phyloP scores from a whole-genome alignment of 2,329 filamentous ascomycete species.

The Penicillium sclerotiorum region DNA sequence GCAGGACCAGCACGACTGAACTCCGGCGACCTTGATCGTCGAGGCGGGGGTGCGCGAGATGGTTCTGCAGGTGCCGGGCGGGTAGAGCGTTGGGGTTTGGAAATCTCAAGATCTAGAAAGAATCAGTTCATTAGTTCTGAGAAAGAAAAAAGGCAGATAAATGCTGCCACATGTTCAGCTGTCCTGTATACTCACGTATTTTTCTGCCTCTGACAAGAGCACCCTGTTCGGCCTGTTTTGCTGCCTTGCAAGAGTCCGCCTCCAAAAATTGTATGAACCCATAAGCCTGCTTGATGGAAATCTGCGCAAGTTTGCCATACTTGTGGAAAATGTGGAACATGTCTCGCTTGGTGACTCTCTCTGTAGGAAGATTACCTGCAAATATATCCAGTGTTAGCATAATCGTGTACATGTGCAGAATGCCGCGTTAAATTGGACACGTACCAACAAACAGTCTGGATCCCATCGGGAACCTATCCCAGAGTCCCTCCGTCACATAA shows the following conservation, averaged over 20 bases:
- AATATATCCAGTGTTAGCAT: slow-evolving; percentile 16
- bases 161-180: neutral
- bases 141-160: too few species aligned
- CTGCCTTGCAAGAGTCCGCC: slow-evolving; percentile 70
- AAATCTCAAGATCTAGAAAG: slow-evolving; percentile 77
- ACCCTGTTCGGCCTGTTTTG: slow-evolving; percentile 78
- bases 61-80: slow-evolving; percentile 52
- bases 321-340: slow-evolving; percentile 87
- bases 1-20: slow-evolving; percentile 49
- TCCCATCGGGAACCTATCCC: slow-evolving; percentile 54
- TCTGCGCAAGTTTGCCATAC: slow-evolving; percentile 86
- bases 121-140: slow-evolving; percentile 10
- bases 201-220: slow-evolving; percentile 82
- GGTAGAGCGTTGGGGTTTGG: slow-evolving; percentile 80
- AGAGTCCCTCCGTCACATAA: slow-evolving; percentile 56
- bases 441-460: slow-evolving; percentile 54
- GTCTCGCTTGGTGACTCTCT: slow-evolving; percentile 90
- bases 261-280: slow-evolving; percentile 95
- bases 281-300: slow-evolving; percentile 94
- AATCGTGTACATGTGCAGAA: too few species aligned
- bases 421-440: too few species aligned
- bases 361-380: slow-evolving; percentile 84
- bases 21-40: slow-evolving; percentile 67
- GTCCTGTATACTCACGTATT: slow-evolving; percentile 70
- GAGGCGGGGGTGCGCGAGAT: slow-evolving; percentile 40